phyloP scores from a whole-genome alignment of 1,284 basidiomycete genomes.

The Ganoderma boninense region DNA sequence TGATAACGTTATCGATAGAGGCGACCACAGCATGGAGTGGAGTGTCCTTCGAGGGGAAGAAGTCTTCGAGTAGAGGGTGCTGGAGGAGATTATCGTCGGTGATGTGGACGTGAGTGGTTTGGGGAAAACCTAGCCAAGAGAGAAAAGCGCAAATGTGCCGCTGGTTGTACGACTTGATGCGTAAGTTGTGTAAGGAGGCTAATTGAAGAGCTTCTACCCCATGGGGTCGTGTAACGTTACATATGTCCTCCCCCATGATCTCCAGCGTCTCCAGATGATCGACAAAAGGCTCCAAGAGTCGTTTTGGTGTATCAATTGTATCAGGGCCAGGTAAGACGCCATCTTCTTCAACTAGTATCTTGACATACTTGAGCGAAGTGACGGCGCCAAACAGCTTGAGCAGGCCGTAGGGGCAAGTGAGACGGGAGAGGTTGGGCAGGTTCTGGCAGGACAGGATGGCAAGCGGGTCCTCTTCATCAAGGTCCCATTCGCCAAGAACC shows the following conservation, averaged over 20 bases:
- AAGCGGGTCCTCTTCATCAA: background rate
- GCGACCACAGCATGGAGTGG: background rate
- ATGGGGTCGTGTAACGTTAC: background rate
- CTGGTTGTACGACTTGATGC: background rate
- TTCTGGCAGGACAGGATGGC: background rate
- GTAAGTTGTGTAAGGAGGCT: background rate
- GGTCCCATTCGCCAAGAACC: background rate
- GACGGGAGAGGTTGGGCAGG: background rate
- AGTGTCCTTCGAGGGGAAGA: background rate
- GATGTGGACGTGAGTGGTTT: background rate
- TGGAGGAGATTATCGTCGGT: too few species aligned
- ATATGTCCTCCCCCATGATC: too few species aligned
- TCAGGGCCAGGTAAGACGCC: too few species aligned
- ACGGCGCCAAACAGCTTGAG: background rate
- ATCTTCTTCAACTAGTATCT: too few species aligned
- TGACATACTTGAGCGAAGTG: background rate
- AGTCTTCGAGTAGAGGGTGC: too few species aligned
- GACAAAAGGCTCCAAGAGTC: too few species aligned
- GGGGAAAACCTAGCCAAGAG: background rate
- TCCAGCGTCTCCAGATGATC: too few species aligned
- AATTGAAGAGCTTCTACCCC: background rate
- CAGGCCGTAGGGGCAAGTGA: background rate
- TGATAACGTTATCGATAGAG: background rate
- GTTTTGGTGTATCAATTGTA: too few species aligned
- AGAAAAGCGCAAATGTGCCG: background rate